phyloP scores from a whole-genome alignment of 2,329 filamentous ascomycete species.

The Alternaria postmessia region DNA sequence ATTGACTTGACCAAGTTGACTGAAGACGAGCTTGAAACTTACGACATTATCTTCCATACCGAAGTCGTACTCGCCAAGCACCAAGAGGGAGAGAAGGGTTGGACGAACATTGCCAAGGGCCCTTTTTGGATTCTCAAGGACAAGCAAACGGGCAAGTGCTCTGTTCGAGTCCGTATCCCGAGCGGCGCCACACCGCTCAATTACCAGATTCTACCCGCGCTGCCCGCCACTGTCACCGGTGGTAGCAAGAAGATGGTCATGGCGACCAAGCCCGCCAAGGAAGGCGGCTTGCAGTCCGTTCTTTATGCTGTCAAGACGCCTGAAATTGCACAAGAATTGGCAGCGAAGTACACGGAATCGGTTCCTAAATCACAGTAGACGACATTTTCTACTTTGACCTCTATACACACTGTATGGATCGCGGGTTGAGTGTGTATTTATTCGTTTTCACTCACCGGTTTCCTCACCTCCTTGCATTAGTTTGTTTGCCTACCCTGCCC shows the following conservation, averaged over 20 bases:
- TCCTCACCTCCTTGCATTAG: background rate
- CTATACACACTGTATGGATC: background rate
- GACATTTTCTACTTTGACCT: background rate
- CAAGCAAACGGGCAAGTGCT: constrained; percentile 43
- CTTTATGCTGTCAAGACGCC: constrained; percentile 39
- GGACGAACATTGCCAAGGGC: constrained; percentile 44
- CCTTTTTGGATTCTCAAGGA: constrained; percentile 49
- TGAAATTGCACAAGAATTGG: constrained; percentile 43
- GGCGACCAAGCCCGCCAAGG: constrained; percentile 32
- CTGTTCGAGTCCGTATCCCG: constrained; percentile 45
- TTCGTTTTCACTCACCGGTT: background rate
- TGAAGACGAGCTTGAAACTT: constrained; percentile 38
- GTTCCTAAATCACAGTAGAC: constrained; percentile 28
- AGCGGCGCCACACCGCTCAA: constrained; percentile 45
- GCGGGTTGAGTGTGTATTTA: background rate
- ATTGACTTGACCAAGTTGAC: constrained; percentile 45
- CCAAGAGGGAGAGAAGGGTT: constrained; percentile 36
- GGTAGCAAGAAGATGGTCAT: constrained; percentile 42
- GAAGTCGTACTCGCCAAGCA: constrained; percentile 41
- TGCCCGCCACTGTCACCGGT: constrained; percentile 34
- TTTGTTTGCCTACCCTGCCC: background rate
- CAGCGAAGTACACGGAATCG: constrained; percentile 38
- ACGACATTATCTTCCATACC: constrained; percentile 47
- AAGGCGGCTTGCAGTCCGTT: constrained; percentile 34
- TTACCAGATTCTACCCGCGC: constrained; percentile 39